Evolutionary conservation across 2,329 filamentous ascomycete species (phyloP), one percentile per base, ranked within the genome.

Genomic region (Alternaria sp.): DNA sequence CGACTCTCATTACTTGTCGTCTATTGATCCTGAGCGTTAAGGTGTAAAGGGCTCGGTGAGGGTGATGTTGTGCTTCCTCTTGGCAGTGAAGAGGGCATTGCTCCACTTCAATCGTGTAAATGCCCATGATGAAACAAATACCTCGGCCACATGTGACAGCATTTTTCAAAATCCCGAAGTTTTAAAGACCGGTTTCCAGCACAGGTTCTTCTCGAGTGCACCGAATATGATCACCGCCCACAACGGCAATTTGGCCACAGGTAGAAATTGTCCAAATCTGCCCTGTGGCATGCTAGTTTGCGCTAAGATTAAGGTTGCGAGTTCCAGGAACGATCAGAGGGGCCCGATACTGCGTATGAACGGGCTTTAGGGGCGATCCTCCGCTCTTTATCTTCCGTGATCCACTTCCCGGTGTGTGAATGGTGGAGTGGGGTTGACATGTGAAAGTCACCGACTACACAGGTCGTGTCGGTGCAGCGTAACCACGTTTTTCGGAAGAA

Each of bases 391-490:
- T 41, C 26, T 56, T 49, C 46, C 46, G 52, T 53, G 59, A 60
- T 63, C 62, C 60, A 60, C 59, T 60, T 61, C 36, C 51, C 48
- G 24, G 46, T 38, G 53, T 48, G 44, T 44, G 26, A 20, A 47
- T 53, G 43, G 41, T 34, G 46, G 32, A 49, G 39, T 54, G 41
- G 54, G 57, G 51, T 65, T 66, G 62, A 41, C 67, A 69, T 67
- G 65, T 69, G 67, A 69, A 68, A 68, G 65, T 64, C 62, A 65
- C 68, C 65, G 65, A 67, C 65, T 59, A 62, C 44, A 46, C 14
- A 49, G 20, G 32, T 49, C 20, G 20, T 24, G 46, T 49, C 22
- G 46, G 20, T 49, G 34, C 14, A 49, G 46, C 30, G 32, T 18
- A 34, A 49, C 20, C 46, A 36, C 20, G 34, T 34, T 8, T 49